phyloP scores from a whole-genome alignment of 2,329 filamentous ascomycete genomes.

The Trichoderma sp. region DNA sequence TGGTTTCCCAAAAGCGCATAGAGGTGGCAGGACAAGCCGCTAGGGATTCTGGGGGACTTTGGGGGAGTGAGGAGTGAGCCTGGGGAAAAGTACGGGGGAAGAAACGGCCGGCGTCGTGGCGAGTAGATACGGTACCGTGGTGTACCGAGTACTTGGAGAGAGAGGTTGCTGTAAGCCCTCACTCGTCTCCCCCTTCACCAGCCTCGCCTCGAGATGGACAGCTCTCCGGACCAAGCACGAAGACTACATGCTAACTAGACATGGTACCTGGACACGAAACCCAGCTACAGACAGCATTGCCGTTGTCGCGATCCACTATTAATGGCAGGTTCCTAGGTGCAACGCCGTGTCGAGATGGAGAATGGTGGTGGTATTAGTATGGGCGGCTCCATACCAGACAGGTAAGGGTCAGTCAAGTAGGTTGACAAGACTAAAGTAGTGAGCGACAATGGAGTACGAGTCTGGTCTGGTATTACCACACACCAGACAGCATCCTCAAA shows the following conservation, averaged over 20 bases:
- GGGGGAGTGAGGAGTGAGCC: background rate
- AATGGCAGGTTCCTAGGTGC: background rate
- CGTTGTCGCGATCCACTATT: background rate
- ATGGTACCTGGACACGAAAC: background rate
- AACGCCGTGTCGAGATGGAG: background rate
- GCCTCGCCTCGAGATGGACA: background rate
- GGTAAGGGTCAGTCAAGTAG: background rate
- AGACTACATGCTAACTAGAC: background rate
- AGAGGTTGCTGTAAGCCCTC: background rate
- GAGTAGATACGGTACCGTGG: background rate
- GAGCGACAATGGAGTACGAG: background rate
- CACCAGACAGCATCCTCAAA: background rate
- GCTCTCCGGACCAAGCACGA: background rate
- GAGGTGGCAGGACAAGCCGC: slow-evolving; percentile 1
- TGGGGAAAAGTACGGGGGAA: slow-evolving; percentile 14
- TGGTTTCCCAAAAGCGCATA: slow-evolving; percentile 9
- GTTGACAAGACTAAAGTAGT: background rate
- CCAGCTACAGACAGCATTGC: background rate
- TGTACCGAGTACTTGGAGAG: background rate
- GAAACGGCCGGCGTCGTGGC: background rate
- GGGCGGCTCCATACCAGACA: slow-evolving; percentile 7
- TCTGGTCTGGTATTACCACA: background rate
- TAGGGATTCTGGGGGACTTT: slow-evolving; percentile 5
- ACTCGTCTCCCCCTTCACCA: background rate
- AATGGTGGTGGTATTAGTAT: background rate